A percentile compares a stretch with the other conserved stretches of the same genome.
phyloP scores from a whole-genome alignment of 164 flowering plant genomes.

The Pachysandra terminalis region DNA sequence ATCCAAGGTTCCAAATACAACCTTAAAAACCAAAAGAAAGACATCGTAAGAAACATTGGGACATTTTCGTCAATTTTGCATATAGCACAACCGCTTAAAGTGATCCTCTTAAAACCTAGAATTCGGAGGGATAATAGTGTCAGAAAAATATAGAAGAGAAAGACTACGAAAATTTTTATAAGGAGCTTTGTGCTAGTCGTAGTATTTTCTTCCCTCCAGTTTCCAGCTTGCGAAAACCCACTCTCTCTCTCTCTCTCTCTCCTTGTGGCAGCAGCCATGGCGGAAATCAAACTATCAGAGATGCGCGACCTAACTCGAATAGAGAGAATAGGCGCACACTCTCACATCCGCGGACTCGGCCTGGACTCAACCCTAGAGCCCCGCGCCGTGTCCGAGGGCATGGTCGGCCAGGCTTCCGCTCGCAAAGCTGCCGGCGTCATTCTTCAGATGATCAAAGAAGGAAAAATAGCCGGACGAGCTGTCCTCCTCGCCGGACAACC shows the following conservation, averaged over 20 bases:
- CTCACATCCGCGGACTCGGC: constrained; percentile 97
- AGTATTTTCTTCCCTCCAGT: too few species aligned
- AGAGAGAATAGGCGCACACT: constrained; percentile 95
- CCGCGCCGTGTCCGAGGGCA: constrained; percentile 76
- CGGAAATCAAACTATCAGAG: constrained; percentile 82
- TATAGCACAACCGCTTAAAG: too few species aligned
- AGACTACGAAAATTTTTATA: too few species aligned
- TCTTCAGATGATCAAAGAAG: constrained; percentile 83
- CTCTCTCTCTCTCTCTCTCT: neutral
- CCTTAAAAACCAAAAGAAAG: too few species aligned
- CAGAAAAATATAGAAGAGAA: too few species aligned
- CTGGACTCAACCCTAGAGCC: constrained; percentile 84
- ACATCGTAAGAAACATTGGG: too few species aligned
- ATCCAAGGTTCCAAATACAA: too few species aligned
- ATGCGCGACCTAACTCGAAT: constrained; percentile 81
- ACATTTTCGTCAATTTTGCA: too few species aligned
- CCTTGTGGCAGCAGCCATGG: constrained; percentile 35
- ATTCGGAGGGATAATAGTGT: too few species aligned
- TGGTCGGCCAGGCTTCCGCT: constrained; percentile 86
- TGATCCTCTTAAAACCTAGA: too few species aligned
- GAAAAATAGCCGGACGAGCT: constrained; percentile 89
- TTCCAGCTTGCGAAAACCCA: neutral
- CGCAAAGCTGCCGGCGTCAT: constrained; percentile 94
- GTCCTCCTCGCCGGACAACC: constrained; percentile 92
- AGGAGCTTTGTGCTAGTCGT: too few species aligned